These are phyloP conservation scores for Penicillium desertorum DNA, from an alignment of 495 filamentous ascomycete species.

Conservation along the genomic window DNA sequence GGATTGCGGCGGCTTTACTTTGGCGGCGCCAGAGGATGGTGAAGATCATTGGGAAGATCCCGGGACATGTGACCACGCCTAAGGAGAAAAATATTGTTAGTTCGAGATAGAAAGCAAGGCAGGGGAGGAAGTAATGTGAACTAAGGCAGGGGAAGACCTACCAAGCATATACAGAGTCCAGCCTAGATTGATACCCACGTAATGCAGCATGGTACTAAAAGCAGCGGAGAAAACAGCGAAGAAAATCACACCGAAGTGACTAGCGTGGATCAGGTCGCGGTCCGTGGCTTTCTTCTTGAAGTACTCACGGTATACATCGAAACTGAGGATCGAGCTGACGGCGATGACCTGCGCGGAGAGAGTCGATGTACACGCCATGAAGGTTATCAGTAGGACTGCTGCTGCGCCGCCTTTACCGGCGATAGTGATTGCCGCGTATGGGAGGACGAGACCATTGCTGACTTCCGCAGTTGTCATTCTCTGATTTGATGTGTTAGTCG, in stretches of 20 bases:
- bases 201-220: conserved; percentile 40
- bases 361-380: conserved; percentile 48
- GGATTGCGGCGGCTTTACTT: conserved; percentile 42
- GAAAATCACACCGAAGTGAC: conserved; percentile 47
- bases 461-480: conserved; percentile 43
- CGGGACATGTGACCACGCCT: conserved; percentile 45
- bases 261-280: conserved; percentile 36
- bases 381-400: conserved; percentile 42
- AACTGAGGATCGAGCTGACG: conserved; percentile 43
- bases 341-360: conserved; percentile 46
- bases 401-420: conserved; percentile 46
- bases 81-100: neutral
- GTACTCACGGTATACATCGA: conserved; percentile 47
- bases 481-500: conserved; percentile 14
- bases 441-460: conserved; percentile 39
- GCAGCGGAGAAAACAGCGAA: conserved; percentile 42
- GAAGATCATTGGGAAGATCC: conserved; percentile 51
- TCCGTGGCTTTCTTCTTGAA: conserved; percentile 45
- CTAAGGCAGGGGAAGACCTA: conserved; percentile 12
- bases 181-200: conserved; percentile 37
- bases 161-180: conserved; percentile 45
- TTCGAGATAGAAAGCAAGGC: neutral
- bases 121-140: neutral
- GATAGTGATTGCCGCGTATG: conserved; percentile 44
- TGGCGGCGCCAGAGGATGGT: conserved; percentile 52